Conservation (phyloP, 2,329 filamentous ascomycete species). For the Phaeosphaeria sp. region DNA sequence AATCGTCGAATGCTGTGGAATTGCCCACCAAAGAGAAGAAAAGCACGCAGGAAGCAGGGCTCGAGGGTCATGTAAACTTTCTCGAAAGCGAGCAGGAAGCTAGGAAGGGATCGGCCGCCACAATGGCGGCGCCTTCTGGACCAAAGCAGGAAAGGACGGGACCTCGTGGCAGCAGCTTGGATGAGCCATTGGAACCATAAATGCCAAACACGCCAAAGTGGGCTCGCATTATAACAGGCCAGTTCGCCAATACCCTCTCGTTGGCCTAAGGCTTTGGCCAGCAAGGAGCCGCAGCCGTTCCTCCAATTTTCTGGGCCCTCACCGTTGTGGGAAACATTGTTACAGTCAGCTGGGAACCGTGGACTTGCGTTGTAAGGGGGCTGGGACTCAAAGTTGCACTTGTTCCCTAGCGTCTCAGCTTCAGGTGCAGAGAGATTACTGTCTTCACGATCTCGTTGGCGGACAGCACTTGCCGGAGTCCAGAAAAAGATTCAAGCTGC, state of each 20-base stretch:
- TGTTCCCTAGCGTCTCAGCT: neutral
- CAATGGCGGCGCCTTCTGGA: constrained; percentile 34
- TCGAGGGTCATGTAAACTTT: constrained; percentile 15
- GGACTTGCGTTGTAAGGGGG: neutral
- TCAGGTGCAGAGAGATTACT: neutral
- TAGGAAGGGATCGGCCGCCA: constrained; percentile 30
- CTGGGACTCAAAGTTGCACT: neutral
- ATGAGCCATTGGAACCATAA: constrained; percentile 25
- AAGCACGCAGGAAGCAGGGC: constrained; percentile 16
- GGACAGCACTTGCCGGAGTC: neutral
- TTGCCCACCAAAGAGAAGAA: constrained; percentile 19
- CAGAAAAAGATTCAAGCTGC: constrained; percentile 4
- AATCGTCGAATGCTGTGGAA: constrained; percentile 28
- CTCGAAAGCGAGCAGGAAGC: constrained; percentile 22
- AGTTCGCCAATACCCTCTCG: constrained; percentile 29
- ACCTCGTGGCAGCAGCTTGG: constrained; percentile 15
- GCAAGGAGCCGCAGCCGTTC: constrained; percentile 25
- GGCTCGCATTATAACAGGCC: constrained; percentile 26
- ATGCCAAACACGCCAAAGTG: constrained; percentile 37
- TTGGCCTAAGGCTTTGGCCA: constrained; percentile 30
- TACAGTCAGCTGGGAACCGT: constrained; percentile 8
- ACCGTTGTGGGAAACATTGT: constrained; percentile 13
- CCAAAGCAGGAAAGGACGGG: constrained; percentile 21
- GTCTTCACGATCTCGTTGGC: neutral
- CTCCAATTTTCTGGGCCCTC: constrained; percentile 34